Percentiles rank a stretch among this genome's conserved stretches.
Conservation (phyloP, 225 moss, liverwort and hornwort species). For the Pseudoscleropodium purum region DNA sequence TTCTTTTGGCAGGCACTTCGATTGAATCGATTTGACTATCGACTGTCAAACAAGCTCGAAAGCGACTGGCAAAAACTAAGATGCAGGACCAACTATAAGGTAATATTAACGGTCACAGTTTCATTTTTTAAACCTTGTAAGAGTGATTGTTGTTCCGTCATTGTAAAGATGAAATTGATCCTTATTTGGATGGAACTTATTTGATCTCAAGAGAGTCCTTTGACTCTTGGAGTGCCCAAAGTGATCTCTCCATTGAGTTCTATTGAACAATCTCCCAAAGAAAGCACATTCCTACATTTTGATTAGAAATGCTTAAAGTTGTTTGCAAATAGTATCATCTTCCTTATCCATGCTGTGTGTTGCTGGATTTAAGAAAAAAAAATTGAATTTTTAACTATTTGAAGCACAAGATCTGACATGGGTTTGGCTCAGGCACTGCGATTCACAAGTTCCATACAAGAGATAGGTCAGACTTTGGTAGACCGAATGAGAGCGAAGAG, state of each 20-base stretch:
- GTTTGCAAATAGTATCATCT: not conserved
- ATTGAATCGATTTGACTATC: slow-evolving; percentile 71
- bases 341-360: not conserved
- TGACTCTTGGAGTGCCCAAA: not conserved
- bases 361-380: not conserved
- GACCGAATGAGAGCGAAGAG: slow-evolving; percentile 53
- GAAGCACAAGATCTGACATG: not conserved
- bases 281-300: not conserved
- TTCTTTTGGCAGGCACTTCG: slow-evolving; percentile 38
- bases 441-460: slow-evolving; percentile 54
- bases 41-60: slow-evolving; percentile 55
- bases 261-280: not conserved
- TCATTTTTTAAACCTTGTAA: not conserved
- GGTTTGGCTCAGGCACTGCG: slow-evolving; percentile 27
- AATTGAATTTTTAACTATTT: not conserved
- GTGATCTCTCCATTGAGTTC: not conserved
- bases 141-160: not conserved
- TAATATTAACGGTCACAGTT: not conserved
- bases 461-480: slow-evolving; percentile 50
- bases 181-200: not conserved
- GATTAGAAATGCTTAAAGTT: not conserved
- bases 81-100: slow-evolving; percentile 67
- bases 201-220: not conserved
- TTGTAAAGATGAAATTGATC: not conserved
- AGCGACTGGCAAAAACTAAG: slow-evolving; percentile 68